Base-by-base conservation (phyloP, 2,329 filamentous ascomycete species). In the Phialocephala subalpina region DNA sequence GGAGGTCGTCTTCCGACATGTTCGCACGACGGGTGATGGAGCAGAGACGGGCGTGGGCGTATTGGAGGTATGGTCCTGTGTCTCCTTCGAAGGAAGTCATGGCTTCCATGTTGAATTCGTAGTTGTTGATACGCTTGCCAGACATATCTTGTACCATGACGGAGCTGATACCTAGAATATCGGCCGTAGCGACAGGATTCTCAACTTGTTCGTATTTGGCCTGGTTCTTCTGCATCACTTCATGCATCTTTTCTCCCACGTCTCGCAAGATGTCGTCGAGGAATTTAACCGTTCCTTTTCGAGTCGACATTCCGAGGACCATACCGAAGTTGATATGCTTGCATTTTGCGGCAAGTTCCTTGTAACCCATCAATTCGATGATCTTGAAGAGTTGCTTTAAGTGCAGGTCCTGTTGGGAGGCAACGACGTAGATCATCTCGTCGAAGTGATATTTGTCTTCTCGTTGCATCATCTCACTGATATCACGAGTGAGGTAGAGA, bases 91-190 rank as follows among this genome's bases (percentile, higher is more conserved):
- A 94, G 2, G 90, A 92, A 8, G 89, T 92, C 91, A 96, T 94
- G 70, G 87, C 85, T 66, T 93, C 88, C 84, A 94, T 89, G 80
- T 94, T 90, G 80, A 95, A 94, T 64, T 85, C 83, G 76, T 89
- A 90, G 79, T 88, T 88, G 78, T 88, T 88, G 77, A 88, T 86
- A 74, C 92, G 88, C 87, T 97, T 98, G 78, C 95, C 96, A 71
- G 88, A 92, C 93, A 98, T 97, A 77, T 98, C 96, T 80, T 98
- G 95, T 22, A 97, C 93, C 94, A 98, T 98, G 76, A 98, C 95
- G 76, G 92, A 91, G 70, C 92, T 94, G 77, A 98, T 97, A 69
- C 95, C 96, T 2, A 98, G 86, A 12, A 87, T 93, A 81, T 98
- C 96, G 67, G 96, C 94, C 11, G 90, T 92, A 62, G 87, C 86